These are phyloP conservation scores for Cynara cardunculus DNA, from an alignment of 129 eudicot genomes.

Conservation along the genomic window DNA sequence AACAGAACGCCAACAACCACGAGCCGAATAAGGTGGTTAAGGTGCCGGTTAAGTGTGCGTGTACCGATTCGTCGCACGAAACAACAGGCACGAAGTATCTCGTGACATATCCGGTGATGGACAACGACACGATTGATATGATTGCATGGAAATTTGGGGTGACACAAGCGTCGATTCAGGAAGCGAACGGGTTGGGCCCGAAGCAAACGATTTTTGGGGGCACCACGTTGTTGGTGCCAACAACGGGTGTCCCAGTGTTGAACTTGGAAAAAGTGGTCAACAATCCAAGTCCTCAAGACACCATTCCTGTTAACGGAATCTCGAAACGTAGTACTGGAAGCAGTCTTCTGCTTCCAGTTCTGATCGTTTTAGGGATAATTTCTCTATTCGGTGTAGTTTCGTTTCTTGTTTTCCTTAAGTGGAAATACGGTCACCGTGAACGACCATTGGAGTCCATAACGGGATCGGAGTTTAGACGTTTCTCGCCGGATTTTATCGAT, in stretches of 20 bases:
- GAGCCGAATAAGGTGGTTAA: background rate
- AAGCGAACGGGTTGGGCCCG: conserved; percentile 26
- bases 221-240: conserved; percentile 42
- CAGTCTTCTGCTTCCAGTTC: background rate
- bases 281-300: conserved; percentile 17
- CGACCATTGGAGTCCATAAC: conserved; percentile 6
- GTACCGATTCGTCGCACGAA: conserved; percentile 23
- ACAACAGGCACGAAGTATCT: conserved; percentile 26
- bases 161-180: conserved; percentile 10
- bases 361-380: background rate
- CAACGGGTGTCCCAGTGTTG: conserved; percentile 29
- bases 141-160: conserved; percentile 43
- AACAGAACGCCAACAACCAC: conserved; percentile 13
- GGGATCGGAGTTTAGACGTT: conserved; percentile 5
- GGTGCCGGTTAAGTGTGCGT: conserved; percentile 53
- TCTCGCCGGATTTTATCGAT: conserved; percentile 44
- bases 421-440: background rate
- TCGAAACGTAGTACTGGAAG: background rate
- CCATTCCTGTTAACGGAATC: conserved; percentile 17
- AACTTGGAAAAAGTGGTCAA: conserved; percentile 4
- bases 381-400: conserved; percentile 5
- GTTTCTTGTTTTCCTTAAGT: conserved; percentile 11
- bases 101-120: conserved; percentile 44
- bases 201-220: conserved; percentile 30
- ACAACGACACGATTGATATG: conserved; percentile 14